A percentile compares a stretch with the other conserved stretches of the same genome.
Evolutionary conservation across 176 grass and related monocot genomes (phyloP).

Genomic region (Thalia dealbata): DNA sequence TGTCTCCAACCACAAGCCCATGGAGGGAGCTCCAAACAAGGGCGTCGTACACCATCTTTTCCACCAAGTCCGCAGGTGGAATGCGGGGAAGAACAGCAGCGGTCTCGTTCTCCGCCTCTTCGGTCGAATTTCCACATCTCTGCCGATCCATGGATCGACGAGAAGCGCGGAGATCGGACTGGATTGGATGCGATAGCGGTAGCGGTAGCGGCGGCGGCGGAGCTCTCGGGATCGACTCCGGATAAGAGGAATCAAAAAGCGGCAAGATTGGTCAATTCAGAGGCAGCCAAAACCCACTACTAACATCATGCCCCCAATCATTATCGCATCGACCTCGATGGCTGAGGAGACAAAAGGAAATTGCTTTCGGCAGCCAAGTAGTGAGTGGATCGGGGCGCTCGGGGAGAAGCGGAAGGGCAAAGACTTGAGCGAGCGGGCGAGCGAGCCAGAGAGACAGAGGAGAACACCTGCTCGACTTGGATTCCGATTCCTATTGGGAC

Average conservation of each 20-base stretch:
- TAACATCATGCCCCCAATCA: no score
- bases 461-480: no score
- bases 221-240: not conserved
- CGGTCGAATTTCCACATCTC: not conserved
- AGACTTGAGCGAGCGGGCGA: no score
- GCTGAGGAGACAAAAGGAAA: no score
- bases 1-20: conserved; percentile 24
- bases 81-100: not conserved
- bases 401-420: no score
- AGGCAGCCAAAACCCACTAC: not conserved
- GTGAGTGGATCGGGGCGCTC: no score
- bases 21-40: conserved; percentile 29
- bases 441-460: no score
- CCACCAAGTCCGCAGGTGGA: conserved; percentile 9
- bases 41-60: conserved; percentile 19
- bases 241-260: not conserved
- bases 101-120: not conserved
- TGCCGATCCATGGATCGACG: not conserved
- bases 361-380: no score
- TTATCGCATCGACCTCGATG: no score
- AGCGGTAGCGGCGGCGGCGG: not conserved
- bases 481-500: no score
- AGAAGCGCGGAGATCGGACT: no score
- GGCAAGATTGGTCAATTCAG: not conserved
- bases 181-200: not conserved